Conservation (phyloP, 192 early-diverging fungal genomes). For the Entomortierella beljakovae region DNA sequence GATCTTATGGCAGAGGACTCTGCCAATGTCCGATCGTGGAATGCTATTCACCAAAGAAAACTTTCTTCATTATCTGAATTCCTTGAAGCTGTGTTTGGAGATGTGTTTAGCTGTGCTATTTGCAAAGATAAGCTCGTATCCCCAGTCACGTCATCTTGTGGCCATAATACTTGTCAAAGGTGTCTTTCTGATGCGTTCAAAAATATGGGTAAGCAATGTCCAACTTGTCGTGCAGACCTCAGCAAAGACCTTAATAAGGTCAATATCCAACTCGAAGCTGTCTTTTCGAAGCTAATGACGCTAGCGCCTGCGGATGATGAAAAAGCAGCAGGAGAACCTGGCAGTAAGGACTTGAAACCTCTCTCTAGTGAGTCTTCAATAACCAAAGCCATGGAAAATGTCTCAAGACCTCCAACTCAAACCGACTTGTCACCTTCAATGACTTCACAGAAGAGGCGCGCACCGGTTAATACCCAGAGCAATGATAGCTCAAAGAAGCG, state of each 20-base stretch:
- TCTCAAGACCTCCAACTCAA: too few relatives aligned
- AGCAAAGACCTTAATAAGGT: neutral
- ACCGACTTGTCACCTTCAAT: too few relatives aligned
- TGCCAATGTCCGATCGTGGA: conserved; percentile 48
- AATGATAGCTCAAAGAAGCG: too few relatives aligned
- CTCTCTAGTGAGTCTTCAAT: neutral
- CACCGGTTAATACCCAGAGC: too few relatives aligned
- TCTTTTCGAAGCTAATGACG: neutral
- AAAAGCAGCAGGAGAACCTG: neutral
- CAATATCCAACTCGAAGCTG: neutral
- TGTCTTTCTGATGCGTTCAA: conserved; percentile 29
- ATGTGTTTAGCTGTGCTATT: conserved; percentile 49
- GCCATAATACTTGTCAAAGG: conserved; percentile 43
- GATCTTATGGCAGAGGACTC: conserved; percentile 34
- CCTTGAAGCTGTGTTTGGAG: conserved; percentile 35
- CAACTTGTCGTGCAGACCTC: conserved; percentile 33
- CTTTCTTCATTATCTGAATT: conserved; percentile 52
- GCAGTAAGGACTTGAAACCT: too few relatives aligned
- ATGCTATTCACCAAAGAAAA: conserved; percentile 17
- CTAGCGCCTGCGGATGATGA: neutral
- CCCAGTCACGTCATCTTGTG: conserved; percentile 52
- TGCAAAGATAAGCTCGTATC: conserved; percentile 34
- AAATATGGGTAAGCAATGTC: conserved; percentile 21
- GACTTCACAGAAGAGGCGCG: too few relatives aligned
- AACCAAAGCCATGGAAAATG: neutral